Evolutionary conservation across 345 rosid genomes (phyloP), one percentile per base, ranked within the genome.

Genomic region (Erysimum cheiranthoides): DNA sequence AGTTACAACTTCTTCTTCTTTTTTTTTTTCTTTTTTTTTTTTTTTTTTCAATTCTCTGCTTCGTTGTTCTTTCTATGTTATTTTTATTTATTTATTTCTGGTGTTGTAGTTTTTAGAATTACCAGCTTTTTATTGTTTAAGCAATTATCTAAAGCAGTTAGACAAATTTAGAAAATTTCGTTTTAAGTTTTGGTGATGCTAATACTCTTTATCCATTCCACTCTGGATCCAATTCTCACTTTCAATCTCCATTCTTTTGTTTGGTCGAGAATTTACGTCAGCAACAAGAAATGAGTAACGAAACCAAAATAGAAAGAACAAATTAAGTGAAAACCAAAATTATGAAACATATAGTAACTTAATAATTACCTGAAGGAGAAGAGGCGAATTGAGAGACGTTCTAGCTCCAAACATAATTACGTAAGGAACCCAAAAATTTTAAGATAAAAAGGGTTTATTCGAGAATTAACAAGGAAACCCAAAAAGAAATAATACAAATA

Each of bases 81-180:
- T 68, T 68, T 71, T 42, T 43, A 54, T n/a, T 30, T 59, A 39
- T 49, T 67, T 75, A 68, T 60, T 65, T 75, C 30, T 52, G 64
- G 56, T 69, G 47, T 61, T 42, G 63, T 61, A 53, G 7, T 43
- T 61, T 76, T 76, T 76, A 68, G 70, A 53, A 61, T 40, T 38
- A 17, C 61, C 40, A 42, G 49, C 30, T 21, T 61, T 61, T 36
- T 68, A 4, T 50, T 17, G 42, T 18, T 75, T 42, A 8, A 25
- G 50, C 28, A 47, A 38, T 49, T 38, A 38, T 30, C 14, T 53
- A 59, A 58, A 49, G 8, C 35, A 40, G 30, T 30, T 51, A 10
- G 56, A 42, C 35, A 59, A 59, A 59, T 50, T 59, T 75, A 75
- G 79, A 67, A 40, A 49, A 12, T 11, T 5, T 10, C 5, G 4